Percentiles rank a stretch among this genome's conserved stretches.
Evolutionary conservation across 257 asterid species (phyloP).

Genomic region (Cordia subcordata): DNA sequence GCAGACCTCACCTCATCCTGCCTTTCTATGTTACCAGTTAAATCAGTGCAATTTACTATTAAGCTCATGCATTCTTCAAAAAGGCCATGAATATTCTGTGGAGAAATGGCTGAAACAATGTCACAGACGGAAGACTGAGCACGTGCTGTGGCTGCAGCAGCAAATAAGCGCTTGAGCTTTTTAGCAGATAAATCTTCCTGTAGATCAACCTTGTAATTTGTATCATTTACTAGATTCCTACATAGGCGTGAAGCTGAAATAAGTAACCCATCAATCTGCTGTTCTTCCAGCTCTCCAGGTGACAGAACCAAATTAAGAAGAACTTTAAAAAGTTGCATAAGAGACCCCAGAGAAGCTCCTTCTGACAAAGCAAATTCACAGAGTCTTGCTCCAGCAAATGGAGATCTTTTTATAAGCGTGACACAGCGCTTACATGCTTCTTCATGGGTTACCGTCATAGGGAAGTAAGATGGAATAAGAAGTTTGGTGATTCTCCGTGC

Average conservation of each 20-base stretch:
- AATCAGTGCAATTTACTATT: slow-evolving; percentile 46
- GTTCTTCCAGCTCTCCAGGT: slow-evolving; percentile 38
- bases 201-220: slow-evolving; percentile 45
- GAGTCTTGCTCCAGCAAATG: slow-evolving; percentile 84
- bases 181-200: slow-evolving; percentile 54
- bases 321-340: slow-evolving; percentile 54
- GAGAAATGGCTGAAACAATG: slow-evolving; percentile 54
- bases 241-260: slow-evolving; percentile 72
- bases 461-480: slow-evolving; percentile 90
- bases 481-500: slow-evolving; percentile 84
- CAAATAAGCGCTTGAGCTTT: slow-evolving; percentile 60
- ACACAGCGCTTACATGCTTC: slow-evolving; percentile 90
- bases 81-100: slow-evolving; percentile 47
- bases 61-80: slow-evolving; percentile 70
- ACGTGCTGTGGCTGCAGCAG: slow-evolving; percentile 59
- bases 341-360: slow-evolving; percentile 66
- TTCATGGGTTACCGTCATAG: slow-evolving; percentile 57
- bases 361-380: slow-evolving; percentile 79
- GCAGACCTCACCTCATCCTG: slow-evolving; percentile 77
- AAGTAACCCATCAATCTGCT: slow-evolving; percentile 64
- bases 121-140: slow-evolving; percentile 78
- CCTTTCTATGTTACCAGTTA: slow-evolving; percentile 45
- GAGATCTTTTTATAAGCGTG: slow-evolving; percentile 76
- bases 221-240: slow-evolving; percentile 45
- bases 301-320: slow-evolving; percentile 50